These are phyloP conservation scores for Phallus indusiatus DNA, from an alignment of 768 basidiomycete genomes.

Conservation along the genomic window DNA sequence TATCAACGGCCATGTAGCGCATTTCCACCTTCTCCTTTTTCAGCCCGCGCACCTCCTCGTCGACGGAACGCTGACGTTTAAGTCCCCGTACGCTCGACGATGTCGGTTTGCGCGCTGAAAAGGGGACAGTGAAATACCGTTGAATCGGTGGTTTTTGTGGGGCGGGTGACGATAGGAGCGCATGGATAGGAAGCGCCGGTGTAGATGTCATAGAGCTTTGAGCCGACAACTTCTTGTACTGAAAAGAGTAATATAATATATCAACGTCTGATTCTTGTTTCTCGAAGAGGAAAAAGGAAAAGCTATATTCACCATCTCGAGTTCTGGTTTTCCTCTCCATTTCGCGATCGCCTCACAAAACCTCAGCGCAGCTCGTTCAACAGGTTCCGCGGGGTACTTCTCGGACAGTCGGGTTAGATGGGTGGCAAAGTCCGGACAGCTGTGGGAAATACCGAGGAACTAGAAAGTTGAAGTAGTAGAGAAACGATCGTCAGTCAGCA, in stretches of 20 bases:
- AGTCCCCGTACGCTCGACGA: neutral
- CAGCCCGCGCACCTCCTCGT: conserved; percentile 1
- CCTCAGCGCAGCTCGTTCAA: conserved; percentile 66
- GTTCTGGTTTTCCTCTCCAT: conserved; percentile 80
- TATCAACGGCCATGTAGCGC: neutral
- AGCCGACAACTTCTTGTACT: neutral
- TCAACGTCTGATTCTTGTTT: neutral
- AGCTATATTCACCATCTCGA: conserved; percentile 23
- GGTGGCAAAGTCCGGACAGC: conserved; percentile 51
- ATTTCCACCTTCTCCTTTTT: conserved; percentile 8
- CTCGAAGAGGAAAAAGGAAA: neutral
- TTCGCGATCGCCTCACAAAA: conserved; percentile 76
- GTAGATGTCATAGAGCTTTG: neutral
- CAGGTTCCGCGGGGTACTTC: conserved; percentile 73
- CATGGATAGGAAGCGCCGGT: conserved; percentile 3
- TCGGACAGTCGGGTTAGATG: conserved; percentile 45
- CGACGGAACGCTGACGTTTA: conserved; percentile 3
- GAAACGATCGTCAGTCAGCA: neutral
- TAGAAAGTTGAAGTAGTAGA: conserved; percentile 21
- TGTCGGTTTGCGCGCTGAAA: neutral
- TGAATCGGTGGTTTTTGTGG: conserved; percentile 1
- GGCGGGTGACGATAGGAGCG: conserved; percentile 2
- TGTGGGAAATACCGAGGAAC: conserved; percentile 70
- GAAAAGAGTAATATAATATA: neutral
- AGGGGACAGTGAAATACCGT: conserved; percentile 1